Percentiles rank a stretch among this genome's conserved stretches.
These are phyloP conservation scores for Leptographium galeiforme DNA, from an alignment of 2,329 filamentous ascomycete species.

Conservation along the genomic window DNA sequence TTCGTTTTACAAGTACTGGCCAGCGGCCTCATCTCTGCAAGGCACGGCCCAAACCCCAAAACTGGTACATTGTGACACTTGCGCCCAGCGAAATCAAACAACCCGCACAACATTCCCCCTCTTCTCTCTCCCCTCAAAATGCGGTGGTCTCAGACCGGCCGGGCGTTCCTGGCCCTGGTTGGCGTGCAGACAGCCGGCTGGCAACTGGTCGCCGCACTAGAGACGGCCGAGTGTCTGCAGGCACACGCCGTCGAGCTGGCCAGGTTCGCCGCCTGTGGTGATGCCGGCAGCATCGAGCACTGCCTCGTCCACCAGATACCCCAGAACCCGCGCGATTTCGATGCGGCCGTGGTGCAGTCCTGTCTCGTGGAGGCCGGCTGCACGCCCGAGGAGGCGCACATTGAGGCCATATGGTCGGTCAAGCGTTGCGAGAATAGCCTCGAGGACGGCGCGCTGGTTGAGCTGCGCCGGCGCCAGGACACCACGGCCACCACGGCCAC, in stretches of 20 bases:
- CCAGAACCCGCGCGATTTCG: constrained; percentile 8
- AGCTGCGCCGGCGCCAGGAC: constrained; percentile 13
- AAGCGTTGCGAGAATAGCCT: constrained; percentile 16
- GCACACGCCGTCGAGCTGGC: constrained; percentile 25
- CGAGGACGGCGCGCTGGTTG: not conserved
- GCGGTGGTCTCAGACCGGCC: not conserved
- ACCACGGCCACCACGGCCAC: not conserved
- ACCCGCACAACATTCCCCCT: no score
- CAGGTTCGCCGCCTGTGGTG: constrained; percentile 27
- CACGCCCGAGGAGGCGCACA: constrained; percentile 19
- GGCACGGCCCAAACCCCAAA: no score
- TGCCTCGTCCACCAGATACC: constrained; percentile 24
- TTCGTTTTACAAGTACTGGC: no score
- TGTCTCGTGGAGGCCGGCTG: constrained; percentile 25
- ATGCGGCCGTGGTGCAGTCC: constrained; percentile 19
- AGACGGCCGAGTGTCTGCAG: constrained; percentile 25
- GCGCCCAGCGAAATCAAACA: no score
- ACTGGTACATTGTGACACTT: no score
- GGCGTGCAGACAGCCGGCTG: not conserved
- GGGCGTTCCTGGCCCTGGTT: not conserved
- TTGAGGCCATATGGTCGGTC: constrained; percentile 21
- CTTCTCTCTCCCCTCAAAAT: not conserved
- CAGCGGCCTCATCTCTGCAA: no score
- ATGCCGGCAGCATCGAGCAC: constrained; percentile 24
- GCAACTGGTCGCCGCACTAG: constrained; percentile 3